These are phyloP conservation scores for Pseudogymnoascus sp. DNA, from an alignment of 2,329 filamentous ascomycete species.

Conservation along the genomic window DNA sequence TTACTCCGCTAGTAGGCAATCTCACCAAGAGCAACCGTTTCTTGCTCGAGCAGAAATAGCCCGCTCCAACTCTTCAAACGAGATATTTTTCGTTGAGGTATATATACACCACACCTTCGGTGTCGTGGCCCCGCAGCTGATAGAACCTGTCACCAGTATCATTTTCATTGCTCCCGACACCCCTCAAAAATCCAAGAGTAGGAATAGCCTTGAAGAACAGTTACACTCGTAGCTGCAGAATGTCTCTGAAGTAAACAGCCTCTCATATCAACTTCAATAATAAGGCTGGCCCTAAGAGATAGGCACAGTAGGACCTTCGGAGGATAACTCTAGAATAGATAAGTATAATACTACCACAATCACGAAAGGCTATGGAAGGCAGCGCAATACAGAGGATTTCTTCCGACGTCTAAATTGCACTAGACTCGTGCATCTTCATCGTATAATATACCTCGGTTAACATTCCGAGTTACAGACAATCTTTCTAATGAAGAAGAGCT, in stretches of 20 bases:
- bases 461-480: neutral
- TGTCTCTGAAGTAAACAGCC: no score
- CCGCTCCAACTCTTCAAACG: neutral
- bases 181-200: no score
- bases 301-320: neutral
- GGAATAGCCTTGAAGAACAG: no score
- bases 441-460: neutral
- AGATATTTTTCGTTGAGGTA: no score
- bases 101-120: neutral
- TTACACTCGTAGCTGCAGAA: no score
- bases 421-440: neutral
- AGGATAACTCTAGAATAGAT: neutral
- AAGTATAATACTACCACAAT: neutral
- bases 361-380: neutral
- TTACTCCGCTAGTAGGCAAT: neutral
- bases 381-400: neutral
- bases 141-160: neutral
- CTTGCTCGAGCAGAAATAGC: neutral
- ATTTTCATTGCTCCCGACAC: neutral
- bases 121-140: neutral
- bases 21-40: neutral
- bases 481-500: neutral
- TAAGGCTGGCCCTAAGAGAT: no score
- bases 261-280: no score
- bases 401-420: neutral